A percentile compares a stretch with the other conserved stretches of the same genome.
phyloP scores from a whole-genome alignment of 2,329 filamentous ascomycete genomes.

The Trichophyton schoenleinii region DNA sequence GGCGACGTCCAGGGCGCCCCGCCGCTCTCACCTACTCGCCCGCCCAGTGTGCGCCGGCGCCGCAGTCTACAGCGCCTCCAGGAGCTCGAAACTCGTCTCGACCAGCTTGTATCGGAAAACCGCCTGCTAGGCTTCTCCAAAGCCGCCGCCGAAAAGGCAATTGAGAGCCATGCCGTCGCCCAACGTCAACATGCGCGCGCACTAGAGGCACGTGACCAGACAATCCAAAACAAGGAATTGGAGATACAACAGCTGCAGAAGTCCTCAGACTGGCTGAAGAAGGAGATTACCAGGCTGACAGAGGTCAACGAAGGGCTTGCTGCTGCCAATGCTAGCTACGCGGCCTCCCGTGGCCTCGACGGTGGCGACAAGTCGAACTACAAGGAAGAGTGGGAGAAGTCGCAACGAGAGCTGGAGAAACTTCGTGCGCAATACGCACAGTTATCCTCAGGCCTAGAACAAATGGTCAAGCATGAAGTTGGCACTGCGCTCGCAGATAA shows the following conservation, averaged over 20 bases:
- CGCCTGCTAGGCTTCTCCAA: constrained; percentile 62
- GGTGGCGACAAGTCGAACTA: constrained; percentile 43
- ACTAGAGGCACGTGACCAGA: constrained; percentile 52
- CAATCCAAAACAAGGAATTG: constrained; percentile 67
- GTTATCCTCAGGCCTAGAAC: constrained; percentile 51
- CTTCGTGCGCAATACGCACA: constrained; percentile 52
- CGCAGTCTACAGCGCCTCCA: constrained; percentile 91
- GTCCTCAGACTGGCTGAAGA: constrained; percentile 65
- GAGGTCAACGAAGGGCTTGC: constrained; percentile 70
- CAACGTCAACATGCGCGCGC: constrained; percentile 44
- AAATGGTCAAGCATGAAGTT: constrained; percentile 49
- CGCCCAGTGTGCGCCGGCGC: constrained; percentile 88
- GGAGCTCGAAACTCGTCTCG: constrained; percentile 75
- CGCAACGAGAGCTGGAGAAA: constrained; percentile 56
- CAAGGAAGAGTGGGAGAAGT: constrained; percentile 41
- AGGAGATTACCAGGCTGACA: constrained; percentile 66
- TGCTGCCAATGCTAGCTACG: constrained; percentile 64
- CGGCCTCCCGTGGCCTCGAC: constrained; percentile 57
- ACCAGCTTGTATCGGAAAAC: constrained; percentile 72
- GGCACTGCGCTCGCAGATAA: constrained; percentile 60
- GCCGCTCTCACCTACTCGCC: constrained; percentile 66
- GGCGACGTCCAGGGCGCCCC: constrained; percentile 77
- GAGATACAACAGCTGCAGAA: constrained; percentile 74
- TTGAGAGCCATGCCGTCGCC: constrained; percentile 44
- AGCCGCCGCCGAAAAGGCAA: constrained; percentile 52